Evolutionary conservation across 306 rosid species (phyloP), one percentile per base, ranked within the genome.

Genomic region (Corylus avellana): DNA sequence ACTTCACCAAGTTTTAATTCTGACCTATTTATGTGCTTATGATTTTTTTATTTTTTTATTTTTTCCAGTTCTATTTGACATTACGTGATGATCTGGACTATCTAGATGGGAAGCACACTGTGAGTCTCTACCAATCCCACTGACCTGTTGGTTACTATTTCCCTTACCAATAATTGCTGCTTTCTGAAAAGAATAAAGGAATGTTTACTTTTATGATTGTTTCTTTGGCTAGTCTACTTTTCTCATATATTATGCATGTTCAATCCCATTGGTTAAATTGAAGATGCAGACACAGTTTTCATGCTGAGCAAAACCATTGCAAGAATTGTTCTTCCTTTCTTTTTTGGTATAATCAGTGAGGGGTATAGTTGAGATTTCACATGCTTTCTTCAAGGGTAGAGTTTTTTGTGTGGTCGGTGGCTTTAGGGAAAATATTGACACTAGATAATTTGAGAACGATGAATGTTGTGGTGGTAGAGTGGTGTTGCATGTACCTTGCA

Each of bases 1-100:
- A 12, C 58, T 47, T 32, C 35, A n/a, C 3, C 6, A 5, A 42
- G 71, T 64, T 77, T 7, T 14, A n/a, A 14, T 76, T 47, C 37
- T 9, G 4, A 22, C 53, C 44, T 50, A 53, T 13, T 80, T n/a
- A 77, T 78, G 35, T 32, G 61, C 69, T 88, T 12, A 44, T 72
- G 72, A 32, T 74, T 85, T 59, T 39, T 77, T 76, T 53, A 70
- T 54, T 39, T 80, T 74, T 73, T 42, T 74, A 48, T 72, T 54
- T 39, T 80, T 74, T 70, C 35, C 92, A 95, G 98, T 95, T 95
- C 80, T 95, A 95, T 86, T 77, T 95, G 76, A 91, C 92, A 8
- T 84, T 95, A 83, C 97, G 97, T 32, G 98, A 91, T 79, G 95
- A 87, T 79, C 98, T 95, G 16, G 98, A 95, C 83, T 95, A 95